Conservation (phyloP, 208 protist genomes). For the Trichomonas gallinae region DNA sequence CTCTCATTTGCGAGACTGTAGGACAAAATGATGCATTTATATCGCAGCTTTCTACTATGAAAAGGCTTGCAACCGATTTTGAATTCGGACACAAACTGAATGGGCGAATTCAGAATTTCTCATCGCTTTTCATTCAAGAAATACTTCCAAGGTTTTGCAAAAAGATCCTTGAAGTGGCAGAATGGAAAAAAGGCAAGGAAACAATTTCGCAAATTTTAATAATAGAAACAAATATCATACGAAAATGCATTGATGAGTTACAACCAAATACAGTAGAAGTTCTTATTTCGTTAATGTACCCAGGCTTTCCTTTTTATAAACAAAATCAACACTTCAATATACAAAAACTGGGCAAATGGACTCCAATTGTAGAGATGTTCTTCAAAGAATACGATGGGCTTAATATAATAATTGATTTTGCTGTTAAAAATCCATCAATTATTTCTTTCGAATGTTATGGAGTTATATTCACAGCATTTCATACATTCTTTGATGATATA, state of each 20-base stretch:
- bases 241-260: not conserved
- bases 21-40: not conserved
- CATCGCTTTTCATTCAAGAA: not conserved
- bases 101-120: not conserved
- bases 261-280: not conserved
- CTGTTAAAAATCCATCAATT: not conserved
- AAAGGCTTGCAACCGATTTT: not conserved
- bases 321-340: not conserved
- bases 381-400: not conserved
- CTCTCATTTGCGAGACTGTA: not conserved
- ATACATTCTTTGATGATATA: not conserved
- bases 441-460: not conserved
- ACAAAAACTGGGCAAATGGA: not conserved
- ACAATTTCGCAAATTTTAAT: not conserved
- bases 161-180: not conserved
- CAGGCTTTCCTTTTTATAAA: not conserved
- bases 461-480: not conserved
- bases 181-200: not conserved
- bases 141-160: not conserved
- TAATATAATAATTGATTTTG: not conserved
- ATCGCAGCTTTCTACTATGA: not conserved
- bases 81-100: not conserved
- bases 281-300: not conserved
- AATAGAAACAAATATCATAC: not conserved
- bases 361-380: not conserved